Evolutionary conservation across 805 yeast species (phyloP).

Genomic region (Wickerhamomyces pijperi): DNA sequence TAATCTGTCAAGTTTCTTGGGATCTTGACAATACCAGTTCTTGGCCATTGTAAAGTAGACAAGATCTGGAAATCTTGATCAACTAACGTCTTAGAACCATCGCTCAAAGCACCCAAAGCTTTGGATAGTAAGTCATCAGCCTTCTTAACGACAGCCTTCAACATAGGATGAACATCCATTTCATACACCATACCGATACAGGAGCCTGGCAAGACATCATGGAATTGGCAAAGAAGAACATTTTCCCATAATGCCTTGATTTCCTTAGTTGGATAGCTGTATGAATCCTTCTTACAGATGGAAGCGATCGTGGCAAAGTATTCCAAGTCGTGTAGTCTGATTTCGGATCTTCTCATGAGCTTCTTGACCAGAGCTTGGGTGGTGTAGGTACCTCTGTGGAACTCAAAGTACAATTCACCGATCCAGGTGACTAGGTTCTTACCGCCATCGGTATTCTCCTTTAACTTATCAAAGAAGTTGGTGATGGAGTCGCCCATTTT

Average conservation of each 20-base stretch:
- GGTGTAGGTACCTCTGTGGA: conserved; percentile 95
- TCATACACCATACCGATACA: conserved; percentile 89
- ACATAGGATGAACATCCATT: conserved; percentile 77
- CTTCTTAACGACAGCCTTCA: conserved; percentile 41
- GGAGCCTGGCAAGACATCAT: conserved; percentile 96
- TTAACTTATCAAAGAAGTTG: conserved; percentile 62
- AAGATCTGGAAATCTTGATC: conserved; percentile 15
- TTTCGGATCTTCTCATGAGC: conserved; percentile 67
- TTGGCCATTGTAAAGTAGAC: conserved; percentile 59
- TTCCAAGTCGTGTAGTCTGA: conserved; percentile 77
- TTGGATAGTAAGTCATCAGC: conserved; percentile 39
- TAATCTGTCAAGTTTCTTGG: conserved; percentile 11
- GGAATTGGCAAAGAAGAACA: conserved; percentile 85
- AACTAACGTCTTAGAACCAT: background rate
- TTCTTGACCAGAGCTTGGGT: conserved; percentile 83
- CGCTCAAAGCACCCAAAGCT: conserved; percentile 20
- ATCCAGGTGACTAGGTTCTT: conserved; percentile 70
- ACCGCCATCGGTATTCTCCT: conserved; percentile 56
- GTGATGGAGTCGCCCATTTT: conserved; percentile 65
- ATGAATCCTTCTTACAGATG: conserved; percentile 28
- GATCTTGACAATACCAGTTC: conserved; percentile 30
- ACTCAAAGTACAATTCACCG: conserved; percentile 90
- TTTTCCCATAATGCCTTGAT: conserved; percentile 78
- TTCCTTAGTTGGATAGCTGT: conserved; percentile 60
- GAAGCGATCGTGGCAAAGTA: conserved; percentile 72